These are phyloP conservation scores for Magnusiomyces fungicola DNA, from an alignment of 1,139 yeast genomes.

Conservation along the genomic window DNA sequence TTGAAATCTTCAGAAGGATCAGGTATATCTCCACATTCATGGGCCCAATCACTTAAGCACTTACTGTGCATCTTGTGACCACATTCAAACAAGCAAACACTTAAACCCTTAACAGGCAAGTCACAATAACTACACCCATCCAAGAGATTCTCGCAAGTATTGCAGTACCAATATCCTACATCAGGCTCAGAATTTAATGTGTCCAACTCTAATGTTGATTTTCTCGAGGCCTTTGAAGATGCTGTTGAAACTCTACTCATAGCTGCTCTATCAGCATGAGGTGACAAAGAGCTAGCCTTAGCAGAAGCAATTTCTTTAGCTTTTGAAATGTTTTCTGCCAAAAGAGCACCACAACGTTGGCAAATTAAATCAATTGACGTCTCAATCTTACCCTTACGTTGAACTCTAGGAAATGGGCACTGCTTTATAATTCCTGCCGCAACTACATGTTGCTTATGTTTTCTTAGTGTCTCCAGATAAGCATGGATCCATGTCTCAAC, in stretches of 20 bases:
- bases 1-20: neutral
- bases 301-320: too few relatives aligned
- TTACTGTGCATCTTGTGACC: conserved; percentile 86
- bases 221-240: conserved; percentile 22
- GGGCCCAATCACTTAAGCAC: conserved; percentile 65
- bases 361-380: conserved; percentile 62
- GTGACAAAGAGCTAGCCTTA: neutral
- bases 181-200: neutral
- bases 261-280: neutral
- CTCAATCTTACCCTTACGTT: conserved; percentile 44
- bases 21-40: conserved; percentile 29
- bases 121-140: conserved; percentile 75
- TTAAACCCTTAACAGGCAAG: conserved; percentile 67
- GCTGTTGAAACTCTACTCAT: conserved; percentile 33
- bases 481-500: conserved; percentile 50
- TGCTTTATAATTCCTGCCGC: conserved; percentile 53
- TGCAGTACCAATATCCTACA: conserved; percentile 81
- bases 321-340: conserved; percentile 53
- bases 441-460: conserved; percentile 46
- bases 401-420: conserved; percentile 38
- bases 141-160: conserved; percentile 51
- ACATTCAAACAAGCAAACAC: conserved; percentile 62
- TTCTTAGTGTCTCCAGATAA: conserved; percentile 51
- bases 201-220: neutral
- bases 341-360: conserved; percentile 53